Base-by-base conservation (phyloP, 176 grass and related monocot genomes). In the Echinochloa phyllopogon region DNA sequence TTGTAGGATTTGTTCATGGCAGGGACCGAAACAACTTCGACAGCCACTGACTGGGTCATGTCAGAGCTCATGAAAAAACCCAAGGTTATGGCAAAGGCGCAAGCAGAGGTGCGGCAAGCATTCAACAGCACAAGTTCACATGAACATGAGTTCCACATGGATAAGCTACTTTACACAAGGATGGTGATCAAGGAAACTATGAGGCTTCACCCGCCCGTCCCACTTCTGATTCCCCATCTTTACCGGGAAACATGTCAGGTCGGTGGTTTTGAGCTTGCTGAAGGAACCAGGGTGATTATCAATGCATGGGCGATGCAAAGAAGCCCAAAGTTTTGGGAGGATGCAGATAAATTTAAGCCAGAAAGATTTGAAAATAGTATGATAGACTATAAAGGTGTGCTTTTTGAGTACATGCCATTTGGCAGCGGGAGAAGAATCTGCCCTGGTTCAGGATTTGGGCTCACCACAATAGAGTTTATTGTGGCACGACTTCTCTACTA, bases 121-220 rank as follows among this genome's bases (percentile, higher is more conserved):
- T 24, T 85, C 3, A 48, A 50, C 1, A 18, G 50, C 24, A 45
- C 14, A 6, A 42, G 0, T 53, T 53, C 47, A 20, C 9, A 52
- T 10, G 15, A 76, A 4, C 58, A 75, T 9, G 72, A 76, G 43
- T 18, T 17, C 6, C 16, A 29, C 1, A 17, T 84, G 1, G n/a
- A 39, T 4, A 6, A 76, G 0, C 45, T 85, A 2, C 8, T 3
- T 13, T 85, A 85, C 51, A 48, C 40, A 0, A 64, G 41, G 10
- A 37, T 68, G 51, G 82, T 76, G 13, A 76, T 84, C 41, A 84
- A 67, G 62, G 82, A 84, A 33, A 56, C 71, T 1, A 1, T 84
- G 37, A 76, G 82, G 82, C 43, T 84, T 4, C 45, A 84, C 36
- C 72, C 82, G 6, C 17, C 59, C 3, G 1, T 49, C 3, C 82